Base-by-base conservation (phyloP, 2,329 filamentous ascomycete genomes). In the Cladosporium sp. region DNA sequence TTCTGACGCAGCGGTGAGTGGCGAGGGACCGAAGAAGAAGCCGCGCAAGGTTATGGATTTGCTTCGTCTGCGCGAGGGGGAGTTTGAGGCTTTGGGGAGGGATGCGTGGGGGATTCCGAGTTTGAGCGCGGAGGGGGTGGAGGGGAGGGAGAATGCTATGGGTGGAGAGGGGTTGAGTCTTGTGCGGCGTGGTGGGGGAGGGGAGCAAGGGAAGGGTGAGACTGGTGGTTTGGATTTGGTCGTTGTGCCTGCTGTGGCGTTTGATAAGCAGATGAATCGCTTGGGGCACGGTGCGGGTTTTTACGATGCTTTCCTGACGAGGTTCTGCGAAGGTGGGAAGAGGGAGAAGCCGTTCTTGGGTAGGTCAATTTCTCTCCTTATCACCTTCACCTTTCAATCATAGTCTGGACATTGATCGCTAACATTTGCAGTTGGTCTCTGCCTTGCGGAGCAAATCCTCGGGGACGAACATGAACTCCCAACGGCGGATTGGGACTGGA, bases 21-120 rank as follows among this genome's bases (percentile, higher is more conserved):
- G 12, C 4, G 22, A 9, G 5, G 22, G 22, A 9, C 4, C 4
- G 22, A 27, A 9, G 22, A 27, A 27, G 32, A 51, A 47, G 12
- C 72, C 73, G 50, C 79, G 82, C 5, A 72, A 87, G 13, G 78
- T 93, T 48, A 98, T 98, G 93, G 90, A 96, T 63, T 97, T 98
- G 93, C 81, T 98, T 18, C 83, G 83, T 55, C 74, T 98, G 35
- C 73, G 77, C 20, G 67, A 88, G 43, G 71, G 79, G 22, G 93
- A 98, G 66, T 95, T 91, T 67, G 81, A 89, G 55, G 79, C 80
- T 19, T 74, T 97, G 53, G 71, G 83, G 62, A 78, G 78, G 35
- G 93, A 98, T 69, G 82, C 79, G 65, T 98, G 93, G 93, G 91
- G 90, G 8, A 98, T 98, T 56, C 93, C 93, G n/a, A 92, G 86